Base-by-base conservation (phyloP, 192 early-diverging fungal genomes). In the Lobulomyces angularis region DNA sequence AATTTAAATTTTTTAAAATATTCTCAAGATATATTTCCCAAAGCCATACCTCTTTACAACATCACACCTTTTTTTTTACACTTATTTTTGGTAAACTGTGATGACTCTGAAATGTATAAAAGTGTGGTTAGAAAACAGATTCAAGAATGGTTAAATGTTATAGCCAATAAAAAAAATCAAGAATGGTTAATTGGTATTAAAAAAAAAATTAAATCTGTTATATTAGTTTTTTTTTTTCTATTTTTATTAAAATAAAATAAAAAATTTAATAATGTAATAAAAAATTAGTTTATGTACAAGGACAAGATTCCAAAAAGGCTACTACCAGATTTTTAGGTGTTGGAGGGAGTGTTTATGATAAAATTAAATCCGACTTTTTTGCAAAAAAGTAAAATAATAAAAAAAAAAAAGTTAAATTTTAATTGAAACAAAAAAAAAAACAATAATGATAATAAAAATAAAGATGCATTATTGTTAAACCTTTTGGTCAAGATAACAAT, bases 111-210 rank as follows among this genome's bases (percentile, higher is more conserved):
- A 25, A 37, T 61, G 0, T 92, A 92, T 61, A 79, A 74, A 39
- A 61, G 47, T 16, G 62, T 53, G 16, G 65, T 82, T 16, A 53
- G 66, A 17, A 70, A 71, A 22, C 70, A 81, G 46, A 84, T 92
- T 33, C 62, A 74, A 14, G 71, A 82, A 4, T 92, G 86, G 86
- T 52, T 87, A 9, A 71, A 80, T 29, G 61, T 77, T 8, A 67
- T 89, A 7, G 61, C 62, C 3, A 62, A 61, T 11, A 86, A 82
- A 45, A 85, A 84, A 55, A 83, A 77, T 52, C 86, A 91, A 51
- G 86, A 87, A 50, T 92, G 91, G 86, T 55, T 90, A 23, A 80
- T 97, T 39, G n/a, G n/a, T n/a, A n/a, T n/a, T n/a, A n/a, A n/a
- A n/a, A n/a, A n/a, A n/a, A n/a, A n/a, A n/a, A n/a, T n/a, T n/a